A percentile compares a stretch with the other conserved stretches of the same genome.
These are phyloP conservation scores for Lentithecium fluviatile DNA, from an alignment of 495 filamentous ascomycete species.

Conservation along the genomic window DNA sequence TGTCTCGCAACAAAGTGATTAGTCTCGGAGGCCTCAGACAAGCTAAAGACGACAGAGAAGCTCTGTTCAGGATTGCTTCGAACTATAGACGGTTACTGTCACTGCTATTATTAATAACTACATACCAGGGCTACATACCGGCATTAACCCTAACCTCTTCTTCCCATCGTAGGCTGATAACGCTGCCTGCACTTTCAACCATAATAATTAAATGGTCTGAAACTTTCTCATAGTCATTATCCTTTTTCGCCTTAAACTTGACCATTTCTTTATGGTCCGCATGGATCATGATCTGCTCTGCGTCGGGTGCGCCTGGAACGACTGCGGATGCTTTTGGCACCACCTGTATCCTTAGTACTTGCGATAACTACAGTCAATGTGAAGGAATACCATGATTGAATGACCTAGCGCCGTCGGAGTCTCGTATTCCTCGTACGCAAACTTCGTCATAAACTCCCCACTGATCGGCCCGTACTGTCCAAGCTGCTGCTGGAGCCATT, in stretches of 20 bases:
- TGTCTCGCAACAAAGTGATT: conserved; percentile 28
- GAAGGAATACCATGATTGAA: conserved; percentile 33
- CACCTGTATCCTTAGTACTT: conserved; percentile 33
- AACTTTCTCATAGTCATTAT: conserved; percentile 38
- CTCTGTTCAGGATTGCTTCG: conserved; percentile 15
- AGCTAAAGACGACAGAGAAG: conserved; percentile 19
- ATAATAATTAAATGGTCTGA: conserved; percentile 37
- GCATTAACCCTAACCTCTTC: conserved; percentile 24
- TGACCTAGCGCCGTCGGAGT: conserved; percentile 31
- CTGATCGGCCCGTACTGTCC: conserved; percentile 34
- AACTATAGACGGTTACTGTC: too few species aligned
- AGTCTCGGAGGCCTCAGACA: conserved; percentile 16
- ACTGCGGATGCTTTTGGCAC: conserved; percentile 45
- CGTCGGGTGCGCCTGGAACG: conserved; percentile 35
- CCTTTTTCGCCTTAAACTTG: conserved; percentile 37
- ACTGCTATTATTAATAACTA: too few species aligned
- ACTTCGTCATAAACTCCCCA: conserved; percentile 25
- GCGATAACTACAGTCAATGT: conserved; percentile 3
- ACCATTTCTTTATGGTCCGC: conserved; percentile 45
- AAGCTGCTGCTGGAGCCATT: conserved; percentile 42
- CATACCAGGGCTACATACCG: conserved; percentile 27
- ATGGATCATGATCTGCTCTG: conserved; percentile 43
- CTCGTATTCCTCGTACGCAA: conserved; percentile 29
- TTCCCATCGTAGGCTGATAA: conserved; percentile 18
- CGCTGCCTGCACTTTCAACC: conserved; percentile 20